A percentile compares a stretch with the other conserved stretches of the same genome.
Conservation (phyloP, 805 yeast species). For the Candida peoriensis region DNA sequence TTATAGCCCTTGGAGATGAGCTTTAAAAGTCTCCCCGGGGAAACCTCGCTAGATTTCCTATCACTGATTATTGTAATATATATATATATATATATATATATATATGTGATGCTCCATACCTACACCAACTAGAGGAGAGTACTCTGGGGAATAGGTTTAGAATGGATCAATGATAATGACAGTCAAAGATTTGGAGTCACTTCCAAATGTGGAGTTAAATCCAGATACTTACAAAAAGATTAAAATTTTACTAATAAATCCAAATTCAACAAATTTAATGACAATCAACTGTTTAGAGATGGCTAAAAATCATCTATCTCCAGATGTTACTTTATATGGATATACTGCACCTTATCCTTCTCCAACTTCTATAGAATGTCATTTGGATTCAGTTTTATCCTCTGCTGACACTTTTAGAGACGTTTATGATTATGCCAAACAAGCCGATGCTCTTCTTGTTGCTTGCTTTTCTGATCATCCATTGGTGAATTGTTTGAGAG, state of each 20-base stretch:
- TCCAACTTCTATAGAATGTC: conserved; percentile 29
- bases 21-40: too few species aligned
- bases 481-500: conserved; percentile 28
- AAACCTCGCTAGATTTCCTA: too few species aligned
- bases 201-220: conserved; percentile 11
- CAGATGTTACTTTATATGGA: conserved; percentile 27
- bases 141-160: too few species aligned
- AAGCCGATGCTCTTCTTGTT: conserved; percentile 29
- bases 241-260: conserved; percentile 27
- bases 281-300: conserved; percentile 27
- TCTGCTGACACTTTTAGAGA: conserved; percentile 28
- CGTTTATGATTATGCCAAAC: conserved; percentile 22
- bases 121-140: too few species aligned
- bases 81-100: too few species aligned
- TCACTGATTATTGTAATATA: too few species aligned
- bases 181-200: conserved; percentile 8
- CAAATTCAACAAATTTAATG: conserved; percentile 28
- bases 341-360: conserved; percentile 26
- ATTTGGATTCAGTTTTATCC: conserved; percentile 30
- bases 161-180: too few species aligned
- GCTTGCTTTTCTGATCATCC: conserved; percentile 35
- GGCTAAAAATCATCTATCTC: conserved; percentile 24
- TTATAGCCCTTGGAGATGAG: too few species aligned
- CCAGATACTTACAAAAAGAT: conserved; percentile 5
- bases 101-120: too few species aligned